These are phyloP conservation scores for Nigrospora oryzae DNA, from an alignment of 2,329 filamentous ascomycete genomes.

Conservation along the genomic window DNA sequence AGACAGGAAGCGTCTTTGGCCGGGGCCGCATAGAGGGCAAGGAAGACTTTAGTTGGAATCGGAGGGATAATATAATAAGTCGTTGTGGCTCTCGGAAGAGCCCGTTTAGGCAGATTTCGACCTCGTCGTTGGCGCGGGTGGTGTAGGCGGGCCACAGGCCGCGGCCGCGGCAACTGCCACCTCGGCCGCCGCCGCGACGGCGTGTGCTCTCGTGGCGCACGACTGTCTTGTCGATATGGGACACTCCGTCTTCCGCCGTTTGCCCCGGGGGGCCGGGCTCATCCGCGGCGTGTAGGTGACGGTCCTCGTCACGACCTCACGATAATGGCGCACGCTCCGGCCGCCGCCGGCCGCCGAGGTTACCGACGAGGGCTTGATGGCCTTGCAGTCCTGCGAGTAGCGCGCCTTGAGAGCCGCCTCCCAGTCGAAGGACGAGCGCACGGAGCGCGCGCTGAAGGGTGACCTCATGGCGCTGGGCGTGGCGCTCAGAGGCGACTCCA, in stretches of 20 bases:
- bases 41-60: slow-evolving; percentile 2
- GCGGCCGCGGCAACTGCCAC: not conserved
- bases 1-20: not conserved
- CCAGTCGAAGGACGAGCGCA: slow-evolving; percentile 72
- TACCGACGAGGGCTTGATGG: slow-evolving; percentile 28
- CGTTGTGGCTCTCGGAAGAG: not conserved
- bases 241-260: slow-evolving; percentile 62
- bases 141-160: not conserved
- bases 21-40: not conserved
- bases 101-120: slow-evolving; percentile 14
- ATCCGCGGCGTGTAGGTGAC: slow-evolving; percentile 85
- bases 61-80: not conserved
- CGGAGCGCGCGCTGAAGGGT: slow-evolving; percentile 61
- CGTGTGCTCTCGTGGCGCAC: not conserved
- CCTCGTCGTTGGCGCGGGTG: slow-evolving; percentile 7
- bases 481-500: slow-evolving; percentile 63
- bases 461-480: slow-evolving; percentile 55
- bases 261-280: slow-evolving; percentile 81
- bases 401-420: slow-evolving; percentile 60
- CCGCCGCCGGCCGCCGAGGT: slow-evolving; percentile 29
- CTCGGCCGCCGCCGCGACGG: slow-evolving; percentile 7
- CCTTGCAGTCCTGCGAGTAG: slow-evolving; percentile 49
- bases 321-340: slow-evolving; percentile 61
- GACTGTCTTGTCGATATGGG: slow-evolving; percentile 11
- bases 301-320: slow-evolving; percentile 89